phyloP scores from a whole-genome alignment of 2,329 filamentous ascomycete species.

The Scopulariopsis brevicaulis region DNA sequence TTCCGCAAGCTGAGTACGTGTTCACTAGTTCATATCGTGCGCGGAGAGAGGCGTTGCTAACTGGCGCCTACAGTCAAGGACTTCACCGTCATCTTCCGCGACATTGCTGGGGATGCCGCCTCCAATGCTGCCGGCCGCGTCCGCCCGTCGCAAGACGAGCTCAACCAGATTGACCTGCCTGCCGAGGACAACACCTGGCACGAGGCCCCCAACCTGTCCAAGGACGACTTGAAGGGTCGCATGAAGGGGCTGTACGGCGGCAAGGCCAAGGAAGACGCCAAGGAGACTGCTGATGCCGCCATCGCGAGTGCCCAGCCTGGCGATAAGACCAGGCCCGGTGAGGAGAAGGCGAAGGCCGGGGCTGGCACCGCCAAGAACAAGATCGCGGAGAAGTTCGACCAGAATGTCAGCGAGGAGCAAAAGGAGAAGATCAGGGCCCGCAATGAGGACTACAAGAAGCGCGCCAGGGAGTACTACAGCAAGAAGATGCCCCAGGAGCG shows the following conservation, averaged over 20 bases:
- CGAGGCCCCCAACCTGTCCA: slow-evolving; percentile 67
- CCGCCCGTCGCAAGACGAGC: slow-evolving; percentile 65
- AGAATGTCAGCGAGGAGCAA: slow-evolving; percentile 57
- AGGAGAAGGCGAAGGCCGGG: slow-evolving; percentile 39
- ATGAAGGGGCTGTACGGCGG: slow-evolving; percentile 50
- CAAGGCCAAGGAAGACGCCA: slow-evolving; percentile 42
- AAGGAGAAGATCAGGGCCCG: slow-evolving; percentile 32
- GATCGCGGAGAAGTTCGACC: slow-evolving; percentile 43
- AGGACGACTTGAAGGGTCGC: slow-evolving; percentile 57
- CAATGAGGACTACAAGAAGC: slow-evolving; percentile 29
- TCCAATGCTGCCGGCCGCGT: slow-evolving; percentile 64
- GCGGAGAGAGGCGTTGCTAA: slow-evolving; percentile 6
- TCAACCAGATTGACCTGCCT: slow-evolving; percentile 68
- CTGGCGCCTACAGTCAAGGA: slow-evolving; percentile 49
- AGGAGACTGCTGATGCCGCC: slow-evolving; percentile 47
- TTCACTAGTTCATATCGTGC: not conserved
- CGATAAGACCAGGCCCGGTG: slow-evolving; percentile 18
- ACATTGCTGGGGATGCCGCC: slow-evolving; percentile 86
- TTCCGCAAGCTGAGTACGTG: slow-evolving; percentile 78
- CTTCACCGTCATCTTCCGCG: slow-evolving; percentile 67
- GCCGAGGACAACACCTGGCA: slow-evolving; percentile 93
- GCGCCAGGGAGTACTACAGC: slow-evolving; percentile 63
- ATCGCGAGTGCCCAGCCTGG: slow-evolving; percentile 25
- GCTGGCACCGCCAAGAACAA: slow-evolving; percentile 27
- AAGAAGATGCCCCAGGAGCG: slow-evolving; percentile 88